Percentiles rank a stretch among this genome's conserved stretches.
phyloP scores from a whole-genome alignment of 768 basidiomycete species.

The Strobilomyces dryophilus region DNA sequence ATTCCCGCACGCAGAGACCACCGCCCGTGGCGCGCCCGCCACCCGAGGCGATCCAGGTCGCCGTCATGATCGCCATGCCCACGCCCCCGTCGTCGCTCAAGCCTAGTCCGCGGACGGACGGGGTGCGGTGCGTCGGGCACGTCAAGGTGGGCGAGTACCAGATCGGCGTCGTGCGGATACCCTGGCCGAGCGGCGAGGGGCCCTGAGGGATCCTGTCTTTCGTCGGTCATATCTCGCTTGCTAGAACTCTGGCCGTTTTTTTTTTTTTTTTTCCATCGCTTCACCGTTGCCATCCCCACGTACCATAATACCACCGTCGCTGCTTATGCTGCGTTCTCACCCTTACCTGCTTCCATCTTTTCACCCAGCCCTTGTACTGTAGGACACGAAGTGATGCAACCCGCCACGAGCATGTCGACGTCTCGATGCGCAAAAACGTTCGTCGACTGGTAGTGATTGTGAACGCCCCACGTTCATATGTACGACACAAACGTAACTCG shows the following conservation, averaged over 20 bases:
- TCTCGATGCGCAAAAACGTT: background rate
- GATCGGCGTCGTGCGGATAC: conserved; percentile 40
- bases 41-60: conserved; percentile 34
- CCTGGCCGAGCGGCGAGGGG: conserved; percentile 27
- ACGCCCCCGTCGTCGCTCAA: conserved; percentile 5
- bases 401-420: background rate
- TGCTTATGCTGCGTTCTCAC: background rate
- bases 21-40: conserved; percentile 8
- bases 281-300: background rate
- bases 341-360: background rate
- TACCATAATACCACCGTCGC: background rate
- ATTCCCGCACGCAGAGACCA: conserved; percentile 5
- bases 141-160: conserved; percentile 34
- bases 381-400: background rate
- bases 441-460: background rate
- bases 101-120: background rate
- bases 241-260: background rate
- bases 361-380: conserved; percentile 2
- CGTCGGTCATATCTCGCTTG: background rate
- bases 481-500: conserved; percentile 2
- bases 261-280: background rate
- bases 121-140: conserved; percentile 5
- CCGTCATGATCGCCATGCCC: conserved; percentile 49
- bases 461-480: background rate
- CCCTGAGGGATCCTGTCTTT: background rate